Evolutionary conservation across 345 rosid genomes (phyloP).

Genomic region (Punica granatum): DNA sequence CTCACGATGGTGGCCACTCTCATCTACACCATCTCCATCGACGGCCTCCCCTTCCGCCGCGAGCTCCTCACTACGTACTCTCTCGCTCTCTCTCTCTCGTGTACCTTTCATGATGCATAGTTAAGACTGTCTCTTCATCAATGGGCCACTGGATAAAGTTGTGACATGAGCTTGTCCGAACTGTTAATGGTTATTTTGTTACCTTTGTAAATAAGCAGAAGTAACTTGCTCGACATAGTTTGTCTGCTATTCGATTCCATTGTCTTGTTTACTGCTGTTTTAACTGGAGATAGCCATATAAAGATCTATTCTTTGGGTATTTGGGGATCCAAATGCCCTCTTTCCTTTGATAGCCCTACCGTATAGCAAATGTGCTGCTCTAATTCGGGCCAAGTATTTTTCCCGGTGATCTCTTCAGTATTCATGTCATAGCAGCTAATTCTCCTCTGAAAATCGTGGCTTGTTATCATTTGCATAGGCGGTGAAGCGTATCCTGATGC

Average conservation of each 20-base stretch:
- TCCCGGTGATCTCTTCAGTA: not conserved
- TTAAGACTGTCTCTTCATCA: too few species aligned
- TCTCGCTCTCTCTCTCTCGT: slow-evolving; percentile 4
- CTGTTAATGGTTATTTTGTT: too few species aligned
- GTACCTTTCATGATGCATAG: not conserved
- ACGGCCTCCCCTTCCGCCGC: slow-evolving; percentile 63
- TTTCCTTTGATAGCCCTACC: not conserved
- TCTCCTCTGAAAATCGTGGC: not conserved
- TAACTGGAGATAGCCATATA: too few species aligned
- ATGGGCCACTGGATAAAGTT: too few species aligned
- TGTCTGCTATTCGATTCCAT: not conserved
- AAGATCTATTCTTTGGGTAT: not conserved
- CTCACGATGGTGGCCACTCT: slow-evolving; percentile 45
- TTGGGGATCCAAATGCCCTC: not conserved
- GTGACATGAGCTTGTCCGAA: too few species aligned
- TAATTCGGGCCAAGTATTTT: not conserved
- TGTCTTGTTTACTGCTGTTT: not conserved
- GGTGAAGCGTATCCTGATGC: not conserved
- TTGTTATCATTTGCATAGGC: not conserved
- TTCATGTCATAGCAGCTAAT: not conserved
- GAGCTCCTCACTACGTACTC: slow-evolving; percentile 71
- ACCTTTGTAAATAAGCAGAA: too few species aligned
- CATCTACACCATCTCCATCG: slow-evolving; percentile 46
- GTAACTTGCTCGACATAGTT: not conserved
- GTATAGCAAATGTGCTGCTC: not conserved